Percentiles rank a stretch among this genome's conserved stretches.
These are phyloP conservation scores for Santalum album DNA, from an alignment of 164 flowering plant genomes.

Conservation along the genomic window DNA sequence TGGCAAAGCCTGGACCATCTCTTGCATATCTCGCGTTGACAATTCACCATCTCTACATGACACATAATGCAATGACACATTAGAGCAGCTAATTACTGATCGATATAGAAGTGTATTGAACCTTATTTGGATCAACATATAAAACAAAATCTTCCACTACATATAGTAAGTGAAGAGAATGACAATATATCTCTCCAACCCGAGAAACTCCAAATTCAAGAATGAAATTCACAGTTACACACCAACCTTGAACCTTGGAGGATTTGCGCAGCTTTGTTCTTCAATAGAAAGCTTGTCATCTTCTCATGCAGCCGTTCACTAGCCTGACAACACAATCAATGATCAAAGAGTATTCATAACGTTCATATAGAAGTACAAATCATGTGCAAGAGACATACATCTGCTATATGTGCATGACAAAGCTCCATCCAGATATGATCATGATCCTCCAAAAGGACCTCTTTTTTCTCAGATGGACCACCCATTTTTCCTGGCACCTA, in stretches of 20 bases:
- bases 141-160: no score
- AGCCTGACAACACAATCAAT: constrained; percentile 49
- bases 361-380: constrained; percentile 5
- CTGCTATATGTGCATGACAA: constrained; percentile 93
- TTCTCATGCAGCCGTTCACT: constrained; percentile 81
- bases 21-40: constrained; percentile 86
- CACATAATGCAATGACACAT: neutral
- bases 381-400: constrained; percentile 42
- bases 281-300: constrained; percentile 79
- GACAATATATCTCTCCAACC: neutral
- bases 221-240: neutral
- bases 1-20: neutral
- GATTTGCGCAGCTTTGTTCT: constrained; percentile 95
- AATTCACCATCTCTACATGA: constrained; percentile 79
- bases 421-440: constrained; percentile 97
- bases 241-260: constrained; percentile 66
- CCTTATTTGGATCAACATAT: no score
- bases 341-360: constrained; percentile 7
- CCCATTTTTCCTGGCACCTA: constrained; percentile 75
- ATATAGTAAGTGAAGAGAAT: neutral
- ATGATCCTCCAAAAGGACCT: constrained; percentile 91
- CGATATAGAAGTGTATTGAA: no score
- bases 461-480: constrained; percentile 75
- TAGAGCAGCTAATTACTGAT: no score
- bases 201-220: neutral